Evolutionary conservation across 306 rosid genomes (phyloP).

Genomic region (Medicago truncatula): DNA sequence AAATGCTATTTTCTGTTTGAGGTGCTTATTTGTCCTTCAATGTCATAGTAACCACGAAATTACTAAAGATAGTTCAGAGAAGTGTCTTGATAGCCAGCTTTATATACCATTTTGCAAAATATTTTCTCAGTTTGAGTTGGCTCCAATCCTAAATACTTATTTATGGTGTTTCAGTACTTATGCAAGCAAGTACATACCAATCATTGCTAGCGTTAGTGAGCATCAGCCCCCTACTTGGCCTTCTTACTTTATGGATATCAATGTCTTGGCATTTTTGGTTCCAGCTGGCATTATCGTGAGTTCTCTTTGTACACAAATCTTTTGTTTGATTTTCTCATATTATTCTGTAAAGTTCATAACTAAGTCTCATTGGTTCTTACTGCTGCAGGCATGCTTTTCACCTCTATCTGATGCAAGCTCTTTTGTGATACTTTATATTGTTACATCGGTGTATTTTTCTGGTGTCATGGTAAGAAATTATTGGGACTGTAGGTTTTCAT

Average conservation of each 20-base stretch:
- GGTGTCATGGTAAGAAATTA: slow-evolving; percentile 93
- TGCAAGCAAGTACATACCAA: slow-evolving; percentile 99
- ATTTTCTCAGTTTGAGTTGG: slow-evolving; percentile 28
- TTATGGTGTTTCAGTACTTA: slow-evolving; percentile 74
- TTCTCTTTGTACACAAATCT: not conserved
- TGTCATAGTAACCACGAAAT: slow-evolving; percentile 20
- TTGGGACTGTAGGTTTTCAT: slow-evolving; percentile 27
- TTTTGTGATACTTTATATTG: slow-evolving; percentile 86
- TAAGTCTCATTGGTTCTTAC: slow-evolving; percentile 42
- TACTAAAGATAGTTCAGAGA: slow-evolving; percentile 22
- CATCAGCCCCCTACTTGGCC: slow-evolving; percentile 99
- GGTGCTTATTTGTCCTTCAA: slow-evolving; percentile 33
- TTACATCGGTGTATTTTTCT: slow-evolving; percentile 88
- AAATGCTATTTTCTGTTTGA: slow-evolving; percentile 22
- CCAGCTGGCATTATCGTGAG: slow-evolving; percentile 98
- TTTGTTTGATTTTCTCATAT: slow-evolving; percentile 25
- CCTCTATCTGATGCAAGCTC: slow-evolving; percentile 98
- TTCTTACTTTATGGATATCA: slow-evolving; percentile 99
- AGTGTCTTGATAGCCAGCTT: slow-evolving; percentile 7
- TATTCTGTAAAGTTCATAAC: slow-evolving; percentile 7
- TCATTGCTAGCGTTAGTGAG: slow-evolving; percentile 99
- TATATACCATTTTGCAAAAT: slow-evolving; percentile 26
- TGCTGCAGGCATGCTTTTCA: slow-evolving; percentile 86
- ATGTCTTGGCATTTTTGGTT: slow-evolving; percentile 97
- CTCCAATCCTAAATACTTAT: slow-evolving; percentile 21